These are phyloP conservation scores for Nigrospora sphaerica DNA, from an alignment of 2,329 filamentous ascomycete genomes.

Conservation along the genomic window DNA sequence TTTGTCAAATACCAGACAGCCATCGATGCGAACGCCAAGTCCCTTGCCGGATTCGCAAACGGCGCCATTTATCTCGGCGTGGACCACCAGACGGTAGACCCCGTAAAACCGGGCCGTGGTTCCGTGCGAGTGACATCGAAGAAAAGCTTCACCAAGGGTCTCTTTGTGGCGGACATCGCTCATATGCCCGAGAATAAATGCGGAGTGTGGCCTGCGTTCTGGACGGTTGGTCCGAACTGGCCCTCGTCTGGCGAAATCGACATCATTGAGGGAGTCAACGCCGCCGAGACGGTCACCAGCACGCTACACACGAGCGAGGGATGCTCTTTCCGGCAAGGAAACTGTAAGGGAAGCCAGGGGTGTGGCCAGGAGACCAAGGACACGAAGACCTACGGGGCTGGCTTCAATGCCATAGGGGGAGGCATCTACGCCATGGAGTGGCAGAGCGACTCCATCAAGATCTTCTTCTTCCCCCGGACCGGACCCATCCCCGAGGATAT, in stretches of 20 bases:
- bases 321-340: slow-evolving; percentile 43
- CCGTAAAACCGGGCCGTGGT: slow-evolving; percentile 48
- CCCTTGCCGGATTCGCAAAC: slow-evolving; percentile 50
- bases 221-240: slow-evolving; percentile 63
- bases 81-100: slow-evolving; percentile 51
- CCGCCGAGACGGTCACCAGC: slow-evolving; percentile 49
- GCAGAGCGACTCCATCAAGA: slow-evolving; percentile 61
- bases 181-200: slow-evolving; percentile 67
- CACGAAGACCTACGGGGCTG: slow-evolving; percentile 53
- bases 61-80: slow-evolving; percentile 61
- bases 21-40: slow-evolving; percentile 46
- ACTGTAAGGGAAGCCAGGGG: slow-evolving; percentile 57
- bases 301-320: slow-evolving; percentile 60
- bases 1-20: slow-evolving; percentile 64
- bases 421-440: slow-evolving; percentile 73
- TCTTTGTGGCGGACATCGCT: slow-evolving; percentile 65
- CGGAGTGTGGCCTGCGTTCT: slow-evolving; percentile 72
- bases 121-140: slow-evolving; percentile 66
- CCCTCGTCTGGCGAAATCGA: slow-evolving; percentile 68
- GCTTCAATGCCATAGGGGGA: slow-evolving; percentile 63
- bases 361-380: slow-evolving; percentile 49
- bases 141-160: slow-evolving; percentile 58
- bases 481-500: slow-evolving; percentile 58
- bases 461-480: slow-evolving; percentile 74
- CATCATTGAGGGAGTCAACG: slow-evolving; percentile 72